Conservation (phyloP, 2,329 filamentous ascomycete genomes). For the Ceratocystis ficicola region DNA sequence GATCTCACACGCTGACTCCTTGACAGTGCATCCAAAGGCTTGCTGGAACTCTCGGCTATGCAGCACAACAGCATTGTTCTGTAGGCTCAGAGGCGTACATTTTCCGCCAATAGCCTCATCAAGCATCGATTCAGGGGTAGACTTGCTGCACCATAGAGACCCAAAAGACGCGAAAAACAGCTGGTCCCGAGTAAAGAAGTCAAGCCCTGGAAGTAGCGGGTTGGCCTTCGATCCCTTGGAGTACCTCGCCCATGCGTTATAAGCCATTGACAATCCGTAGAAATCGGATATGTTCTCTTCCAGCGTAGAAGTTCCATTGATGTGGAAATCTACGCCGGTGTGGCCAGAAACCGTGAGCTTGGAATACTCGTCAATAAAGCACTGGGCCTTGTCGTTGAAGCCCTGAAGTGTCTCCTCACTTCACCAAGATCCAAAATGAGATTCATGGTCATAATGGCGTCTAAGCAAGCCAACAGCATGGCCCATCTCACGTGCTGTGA, state of each 20-base stretch:
- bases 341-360: conserved; percentile 33
- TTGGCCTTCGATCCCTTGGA: conserved; percentile 38
- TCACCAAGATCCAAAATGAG: conserved; percentile 57
- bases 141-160: conserved; percentile 57
- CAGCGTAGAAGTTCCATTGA: conserved; percentile 51
- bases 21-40: background rate
- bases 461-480: conserved; percentile 59
- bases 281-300: conserved; percentile 63
- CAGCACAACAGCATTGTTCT: background rate
- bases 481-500: conserved; percentile 56
- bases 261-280: conserved; percentile 51
- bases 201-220: conserved; percentile 46
- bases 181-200: conserved; percentile 53
- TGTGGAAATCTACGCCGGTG: conserved; percentile 29
- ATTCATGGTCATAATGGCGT: conserved; percentile 52
- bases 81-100: background rate
- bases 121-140: conserved; percentile 14
- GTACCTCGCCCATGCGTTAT: conserved; percentile 51
- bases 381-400: conserved; percentile 48
- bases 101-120: background rate
- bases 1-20: conserved; percentile 10
- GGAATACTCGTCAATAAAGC: conserved; percentile 54
- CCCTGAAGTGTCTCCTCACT: conserved; percentile 44
- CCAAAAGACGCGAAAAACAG: conserved; percentile 56
- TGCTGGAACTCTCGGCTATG: background rate